Evolutionary conservation across 2,329 filamentous ascomycete species (phyloP), one percentile per base, ranked within the genome.

Genomic region (Exserohilum turcica): DNA sequence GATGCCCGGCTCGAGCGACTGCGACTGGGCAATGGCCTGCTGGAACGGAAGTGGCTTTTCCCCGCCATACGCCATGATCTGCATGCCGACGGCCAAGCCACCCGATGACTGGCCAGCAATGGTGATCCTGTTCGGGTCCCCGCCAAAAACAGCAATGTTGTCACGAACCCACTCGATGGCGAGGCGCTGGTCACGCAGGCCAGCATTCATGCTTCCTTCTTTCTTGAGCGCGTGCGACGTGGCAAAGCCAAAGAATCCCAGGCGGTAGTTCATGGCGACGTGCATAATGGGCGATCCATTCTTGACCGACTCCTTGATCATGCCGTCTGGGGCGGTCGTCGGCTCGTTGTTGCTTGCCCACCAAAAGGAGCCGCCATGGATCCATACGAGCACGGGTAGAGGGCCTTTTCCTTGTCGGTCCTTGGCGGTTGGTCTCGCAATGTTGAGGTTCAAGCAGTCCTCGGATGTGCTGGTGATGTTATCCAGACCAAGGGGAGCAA

Each of bases 371-470:
- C 69, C 69, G 31, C 78, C 78, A 60, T 86, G 82, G 16, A 88
- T 83, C 84, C 84, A 88, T 2, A 85, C 77, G 35, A 78, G 77
- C 2, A 86, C 81, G 0, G 84, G 84, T 8, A 87, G 74, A 9
- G 46, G 51, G 8, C 13, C 74, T 61, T 29, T 76, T 32, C 42
- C 24, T 9, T 12, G 69, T 28, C 51, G 39, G 43, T 71, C 69
- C 6, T 39, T 36, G 6, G 77, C 76, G 1, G 77, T 72, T 0
- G 83, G 83, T 2, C 85, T 78, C 28, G 86, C 75, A 1, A 88
- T 78, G 57, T 86, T 87, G 40, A 87, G 63, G 28, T 83, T 84
- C 12, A 87, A 73, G 54, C 85, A 87, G 61, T 86, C 81, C 62
- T 87, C 85, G 1, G 70, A 73, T 0, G 62, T 60, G 21, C 64